Percentiles rank a stretch among this genome's conserved stretches.
Evolutionary conservation across 2,329 filamentous ascomycete genomes (phyloP).

Genomic region (Xylariales sp.): DNA sequence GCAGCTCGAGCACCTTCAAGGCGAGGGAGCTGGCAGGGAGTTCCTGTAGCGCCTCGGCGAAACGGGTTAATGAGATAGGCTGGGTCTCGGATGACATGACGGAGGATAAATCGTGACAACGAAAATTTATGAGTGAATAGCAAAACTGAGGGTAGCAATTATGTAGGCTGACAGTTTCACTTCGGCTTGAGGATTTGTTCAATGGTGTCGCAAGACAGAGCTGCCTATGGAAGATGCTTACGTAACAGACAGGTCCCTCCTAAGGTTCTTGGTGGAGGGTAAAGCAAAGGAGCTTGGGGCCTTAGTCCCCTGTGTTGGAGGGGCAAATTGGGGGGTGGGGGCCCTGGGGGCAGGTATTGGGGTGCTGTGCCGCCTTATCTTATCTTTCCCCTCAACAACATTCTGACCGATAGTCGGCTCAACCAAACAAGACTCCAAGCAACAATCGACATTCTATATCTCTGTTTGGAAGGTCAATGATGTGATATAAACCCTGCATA

Average conservation of each 20-base stretch:
- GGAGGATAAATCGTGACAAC: neutral
- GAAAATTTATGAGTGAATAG: neutral
- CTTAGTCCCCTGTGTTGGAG: constrained; percentile 22
- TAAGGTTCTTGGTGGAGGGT: constrained; percentile 26
- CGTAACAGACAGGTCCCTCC: neutral
- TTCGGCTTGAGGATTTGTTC: neutral
- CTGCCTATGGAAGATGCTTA: constrained; percentile 37
- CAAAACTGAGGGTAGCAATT: neutral
- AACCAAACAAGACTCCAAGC: constrained; percentile 7
- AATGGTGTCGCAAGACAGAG: constrained; percentile 42
- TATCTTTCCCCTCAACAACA: no score
- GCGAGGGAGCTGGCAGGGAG: constrained; percentile 75
- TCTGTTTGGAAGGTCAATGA: constrained; percentile 37
- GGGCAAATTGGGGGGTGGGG: constrained; percentile 12
- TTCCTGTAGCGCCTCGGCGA: constrained; percentile 74
- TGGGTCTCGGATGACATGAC: constrained; percentile 71
- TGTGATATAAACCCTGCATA: constrained; percentile 44
- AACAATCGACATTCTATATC: neutral
- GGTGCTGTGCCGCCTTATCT: neutral
- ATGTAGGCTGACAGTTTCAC: neutral
- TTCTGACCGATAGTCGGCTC: constrained; percentile 25
- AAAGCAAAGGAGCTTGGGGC: constrained; percentile 39
- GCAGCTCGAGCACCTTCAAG: constrained; percentile 79
- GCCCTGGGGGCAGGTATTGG: no score
- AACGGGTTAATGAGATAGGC: constrained; percentile 72